Evolutionary conservation across 805 yeast genomes (phyloP).

Genomic region (Ogataea zsoltii): DNA sequence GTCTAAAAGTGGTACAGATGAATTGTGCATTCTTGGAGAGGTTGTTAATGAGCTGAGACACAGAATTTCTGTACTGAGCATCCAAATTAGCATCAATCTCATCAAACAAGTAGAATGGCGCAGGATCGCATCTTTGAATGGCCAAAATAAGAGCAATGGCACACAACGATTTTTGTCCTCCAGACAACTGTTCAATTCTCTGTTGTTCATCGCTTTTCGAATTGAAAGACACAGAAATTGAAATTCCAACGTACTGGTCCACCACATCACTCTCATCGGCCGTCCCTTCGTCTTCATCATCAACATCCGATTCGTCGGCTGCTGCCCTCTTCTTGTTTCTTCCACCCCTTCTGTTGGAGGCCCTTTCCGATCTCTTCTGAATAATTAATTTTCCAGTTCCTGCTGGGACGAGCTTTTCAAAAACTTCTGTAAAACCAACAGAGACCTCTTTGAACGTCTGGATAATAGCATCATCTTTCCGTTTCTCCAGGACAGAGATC

Average conservation of each 20-base stretch:
- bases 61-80: slow-evolving; percentile 85
- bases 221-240: slow-evolving; percentile 87
- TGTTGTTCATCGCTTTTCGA: slow-evolving; percentile 83
- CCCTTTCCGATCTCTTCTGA: slow-evolving; percentile 40
- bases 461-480: slow-evolving; percentile 81
- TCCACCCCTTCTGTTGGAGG: slow-evolving; percentile 7
- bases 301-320: slow-evolving; percentile 18
- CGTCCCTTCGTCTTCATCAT: slow-evolving; percentile 21
- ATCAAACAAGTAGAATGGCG: slow-evolving; percentile 94
- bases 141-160: slow-evolving; percentile 93
- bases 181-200: slow-evolving; percentile 86
- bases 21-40: slow-evolving; percentile 78
- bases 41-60: slow-evolving; percentile 70
- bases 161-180: slow-evolving; percentile 97
- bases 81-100: slow-evolving; percentile 97
- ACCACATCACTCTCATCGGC: slow-evolving; percentile 30
- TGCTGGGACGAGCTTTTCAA: slow-evolving; percentile 78
- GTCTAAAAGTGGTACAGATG: slow-evolving; percentile 93
- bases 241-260: slow-evolving; percentile 75
- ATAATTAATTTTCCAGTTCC: slow-evolving; percentile 78
- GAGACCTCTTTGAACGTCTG: slow-evolving; percentile 79
- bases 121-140: slow-evolving; percentile 93
- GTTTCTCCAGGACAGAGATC: slow-evolving; percentile 65
- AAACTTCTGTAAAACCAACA: slow-evolving; percentile 68
- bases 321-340: slow-evolving; percentile 8